Evolutionary conservation across 306 rosid genomes (phyloP).

Genomic region (Parietaria judaica): DNA sequence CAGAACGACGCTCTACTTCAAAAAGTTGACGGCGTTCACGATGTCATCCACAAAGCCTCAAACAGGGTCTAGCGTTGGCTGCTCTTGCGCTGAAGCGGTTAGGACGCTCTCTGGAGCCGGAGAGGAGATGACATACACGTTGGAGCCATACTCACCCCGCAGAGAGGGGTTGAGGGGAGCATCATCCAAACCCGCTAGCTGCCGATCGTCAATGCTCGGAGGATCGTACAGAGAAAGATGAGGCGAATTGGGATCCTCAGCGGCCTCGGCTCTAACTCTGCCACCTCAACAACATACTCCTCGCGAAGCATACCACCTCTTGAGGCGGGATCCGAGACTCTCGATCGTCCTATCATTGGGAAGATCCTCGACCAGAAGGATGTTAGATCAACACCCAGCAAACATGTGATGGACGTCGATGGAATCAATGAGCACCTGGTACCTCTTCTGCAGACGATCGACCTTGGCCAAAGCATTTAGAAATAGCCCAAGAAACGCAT

Average conservation of each 20-base stretch:
- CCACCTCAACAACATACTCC: not conserved
- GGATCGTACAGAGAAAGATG: no score
- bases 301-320: not conserved
- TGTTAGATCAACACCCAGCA: not conserved
- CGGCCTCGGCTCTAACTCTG: not conserved
- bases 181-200: no score
- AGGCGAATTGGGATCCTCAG: not conserved
- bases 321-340: not conserved
- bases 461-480: no score
- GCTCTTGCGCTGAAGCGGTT: no score
- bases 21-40: not conserved
- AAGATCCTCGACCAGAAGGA: not conserved
- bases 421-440: no score
- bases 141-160: no score
- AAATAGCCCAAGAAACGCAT: no score
- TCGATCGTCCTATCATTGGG: not conserved
- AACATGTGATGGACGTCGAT: no score
- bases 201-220: no score
- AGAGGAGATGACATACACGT: not conserved
- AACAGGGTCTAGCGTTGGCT: not conserved
- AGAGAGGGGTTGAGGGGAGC: no score
- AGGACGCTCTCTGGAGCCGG: not conserved
- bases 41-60: not conserved
- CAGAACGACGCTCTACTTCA: not conserved
- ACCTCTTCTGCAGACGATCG: no score